Base-by-base conservation (phyloP, 2,329 filamentous ascomycete genomes). In the Sporothrix brasiliensis region DNA sequence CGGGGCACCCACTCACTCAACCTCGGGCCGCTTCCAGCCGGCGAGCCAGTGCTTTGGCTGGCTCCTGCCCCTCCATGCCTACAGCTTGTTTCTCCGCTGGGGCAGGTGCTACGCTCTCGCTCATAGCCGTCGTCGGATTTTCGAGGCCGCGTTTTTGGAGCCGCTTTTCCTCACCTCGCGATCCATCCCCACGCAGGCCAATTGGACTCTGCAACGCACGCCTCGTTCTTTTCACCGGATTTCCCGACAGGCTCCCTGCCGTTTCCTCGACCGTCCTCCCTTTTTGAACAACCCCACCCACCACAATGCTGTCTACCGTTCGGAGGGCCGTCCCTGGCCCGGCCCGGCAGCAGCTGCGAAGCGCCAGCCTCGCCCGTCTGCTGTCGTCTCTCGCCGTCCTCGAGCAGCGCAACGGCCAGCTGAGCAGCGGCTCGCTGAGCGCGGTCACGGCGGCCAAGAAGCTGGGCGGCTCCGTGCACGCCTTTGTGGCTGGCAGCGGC, bases 341-440 rank as follows among this genome's bases (percentile, higher is more conserved):
- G 34, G 65, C 72, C 5, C 68, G 70, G 66, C 70, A 54, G 14
- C 69, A 39, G 44, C 14, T 69, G 49, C 54, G 52, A n/a, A 77
- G 82, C 79, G 88, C 88, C 70, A 84, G 86, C 73, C 81, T 91
- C 74, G 85, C 86, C 76, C 87, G 91, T 76, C 84, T 97, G 72
- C 86, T 96, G 71, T 97, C 94, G 67, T 95, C 94, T 49, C 87
- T 99, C 70, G 94, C 94, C 60, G 84, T 99, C 69, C 88, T 99
- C 73, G 95, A 99, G 82, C 95, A 98, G 82, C 89, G 90, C 77
- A 91, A 97, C 77, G 95, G 95, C 73, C 90, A 93, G 82, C 87
- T 99, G 74, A 93, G 92, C 78, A 82, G 86, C 73, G 90, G 91
- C 27, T 97, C 94, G 5, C 84, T 97, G 70, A 92, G 92, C 77